phyloP scores from a whole-genome alignment of 441 rosid species.

The Raphanus hybrid region DNA sequence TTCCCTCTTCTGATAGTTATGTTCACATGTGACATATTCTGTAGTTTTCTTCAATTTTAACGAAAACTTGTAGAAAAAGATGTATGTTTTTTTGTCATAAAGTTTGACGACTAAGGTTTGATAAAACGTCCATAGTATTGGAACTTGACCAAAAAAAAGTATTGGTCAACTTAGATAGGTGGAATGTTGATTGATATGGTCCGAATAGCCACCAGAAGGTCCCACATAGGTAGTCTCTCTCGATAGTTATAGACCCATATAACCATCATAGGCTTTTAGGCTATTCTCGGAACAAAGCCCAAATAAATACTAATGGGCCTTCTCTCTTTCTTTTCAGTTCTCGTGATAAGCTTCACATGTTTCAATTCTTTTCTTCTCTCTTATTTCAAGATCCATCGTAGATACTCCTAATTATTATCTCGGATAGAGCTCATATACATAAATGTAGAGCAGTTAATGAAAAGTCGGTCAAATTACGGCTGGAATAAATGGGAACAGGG shows the following conservation, averaged over 20 bases:
- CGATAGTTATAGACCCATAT: not conserved
- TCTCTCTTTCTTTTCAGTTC: not conserved
- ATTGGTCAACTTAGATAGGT: not conserved
- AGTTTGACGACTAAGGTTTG: not conserved
- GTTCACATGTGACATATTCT: not conserved
- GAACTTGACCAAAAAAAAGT: no score
- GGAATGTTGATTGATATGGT: not conserved
- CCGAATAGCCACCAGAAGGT: not conserved
- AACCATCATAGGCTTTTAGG: not conserved
- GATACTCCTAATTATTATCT: slow-evolving; percentile 3
- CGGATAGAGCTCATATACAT: not conserved
- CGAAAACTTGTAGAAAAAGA: not conserved
- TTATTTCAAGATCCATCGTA: slow-evolving; percentile 4
- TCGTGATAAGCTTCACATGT: slow-evolving; percentile 19
- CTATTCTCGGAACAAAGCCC: slow-evolving; percentile 11
- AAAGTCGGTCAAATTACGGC: slow-evolving; percentile 32
- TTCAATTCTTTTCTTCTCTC: not conserved
- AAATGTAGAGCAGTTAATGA: not conserved
- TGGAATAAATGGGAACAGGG: slow-evolving; percentile 39
- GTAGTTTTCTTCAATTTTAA: not conserved
- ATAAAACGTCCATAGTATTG: not conserved
- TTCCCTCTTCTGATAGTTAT: not conserved
- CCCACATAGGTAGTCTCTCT: not conserved
- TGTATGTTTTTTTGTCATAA: not conserved
- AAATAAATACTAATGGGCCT: slow-evolving; percentile 5